Evolutionary conservation across 164 flowering plant species (phyloP).

Genomic region (Cinnamomum chago): DNA sequence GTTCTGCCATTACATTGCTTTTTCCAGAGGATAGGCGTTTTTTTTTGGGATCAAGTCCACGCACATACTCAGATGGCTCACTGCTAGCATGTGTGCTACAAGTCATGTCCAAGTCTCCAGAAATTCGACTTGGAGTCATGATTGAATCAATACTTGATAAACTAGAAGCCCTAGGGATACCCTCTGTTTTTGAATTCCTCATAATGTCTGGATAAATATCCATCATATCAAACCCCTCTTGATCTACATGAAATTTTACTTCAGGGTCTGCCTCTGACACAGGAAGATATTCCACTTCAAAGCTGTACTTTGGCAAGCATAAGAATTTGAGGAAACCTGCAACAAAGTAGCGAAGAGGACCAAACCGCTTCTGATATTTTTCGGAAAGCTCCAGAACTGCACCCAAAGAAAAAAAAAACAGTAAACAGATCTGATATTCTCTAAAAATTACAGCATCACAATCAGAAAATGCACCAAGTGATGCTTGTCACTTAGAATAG

Average conservation of each 20-base stretch:
- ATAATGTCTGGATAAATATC: slow-evolving; percentile 83
- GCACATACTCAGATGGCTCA: slow-evolving; percentile 95
- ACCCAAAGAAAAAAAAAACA: not conserved
- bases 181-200: slow-evolving; percentile 71
- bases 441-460: not conserved
- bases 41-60: slow-evolving; percentile 83
- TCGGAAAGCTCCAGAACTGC: slow-evolving; percentile 97
- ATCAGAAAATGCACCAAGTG: not conserved
- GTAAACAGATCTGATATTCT: not conserved
- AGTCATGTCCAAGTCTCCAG: slow-evolving; percentile 80
- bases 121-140: slow-evolving; percentile 86
- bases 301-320: slow-evolving; percentile 90
- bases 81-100: slow-evolving; percentile 71
- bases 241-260: slow-evolving; percentile 34
- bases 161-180: slow-evolving; percentile 94
- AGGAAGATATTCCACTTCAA: slow-evolving; percentile 93
- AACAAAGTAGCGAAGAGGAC: slow-evolving; percentile 93
- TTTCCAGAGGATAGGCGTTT: slow-evolving; percentile 89
- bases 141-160: slow-evolving; percentile 97
- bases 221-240: slow-evolving; percentile 64
- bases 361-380: slow-evolving; percentile 94
- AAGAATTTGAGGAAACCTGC: slow-evolving; percentile 93
- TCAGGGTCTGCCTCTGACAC: slow-evolving; percentile 49
- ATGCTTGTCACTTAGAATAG: not conserved
- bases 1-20: slow-evolving; percentile 53